A percentile compares a stretch with the other conserved stretches of the same genome.
phyloP scores from a whole-genome alignment of 441 rosid species.

The Pelargonium australe region DNA sequence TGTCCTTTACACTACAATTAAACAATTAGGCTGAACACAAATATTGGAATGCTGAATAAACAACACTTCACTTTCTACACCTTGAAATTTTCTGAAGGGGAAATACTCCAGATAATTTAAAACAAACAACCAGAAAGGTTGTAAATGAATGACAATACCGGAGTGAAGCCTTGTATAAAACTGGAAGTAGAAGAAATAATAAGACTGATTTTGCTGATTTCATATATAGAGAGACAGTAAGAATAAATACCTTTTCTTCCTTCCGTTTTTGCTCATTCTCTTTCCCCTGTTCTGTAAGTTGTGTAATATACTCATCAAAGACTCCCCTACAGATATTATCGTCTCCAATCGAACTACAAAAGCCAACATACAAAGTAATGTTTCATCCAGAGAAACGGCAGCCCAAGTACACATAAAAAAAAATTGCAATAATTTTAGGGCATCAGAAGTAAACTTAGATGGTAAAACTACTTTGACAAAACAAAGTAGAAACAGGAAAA shows the following conservation, averaged over 20 bases:
- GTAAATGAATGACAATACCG: neutral
- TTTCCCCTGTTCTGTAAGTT: slow-evolving; percentile 49
- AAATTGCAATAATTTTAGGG: neutral
- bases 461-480: no score
- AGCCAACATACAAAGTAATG: neutral
- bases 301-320: slow-evolving; percentile 42
- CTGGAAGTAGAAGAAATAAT: neutral
- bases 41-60: no score
- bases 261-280: slow-evolving; percentile 39
- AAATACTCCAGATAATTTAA: neutral
- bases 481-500: no score
- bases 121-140: neutral
- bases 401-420: slow-evolving; percentile 8
- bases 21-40: no score
- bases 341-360: slow-evolving; percentile 49
- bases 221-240: neutral
- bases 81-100: neutral
- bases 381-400: neutral
- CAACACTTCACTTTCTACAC: no score
- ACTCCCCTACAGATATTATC: slow-evolving; percentile 46
- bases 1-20: no score
- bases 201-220: neutral
- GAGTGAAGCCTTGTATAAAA: neutral
- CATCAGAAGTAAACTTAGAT: neutral
- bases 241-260: slow-evolving; percentile 41